These are phyloP conservation scores for Peniophora sp. DNA, from an alignment of 1,284 basidiomycete species.

Conservation along the genomic window DNA sequence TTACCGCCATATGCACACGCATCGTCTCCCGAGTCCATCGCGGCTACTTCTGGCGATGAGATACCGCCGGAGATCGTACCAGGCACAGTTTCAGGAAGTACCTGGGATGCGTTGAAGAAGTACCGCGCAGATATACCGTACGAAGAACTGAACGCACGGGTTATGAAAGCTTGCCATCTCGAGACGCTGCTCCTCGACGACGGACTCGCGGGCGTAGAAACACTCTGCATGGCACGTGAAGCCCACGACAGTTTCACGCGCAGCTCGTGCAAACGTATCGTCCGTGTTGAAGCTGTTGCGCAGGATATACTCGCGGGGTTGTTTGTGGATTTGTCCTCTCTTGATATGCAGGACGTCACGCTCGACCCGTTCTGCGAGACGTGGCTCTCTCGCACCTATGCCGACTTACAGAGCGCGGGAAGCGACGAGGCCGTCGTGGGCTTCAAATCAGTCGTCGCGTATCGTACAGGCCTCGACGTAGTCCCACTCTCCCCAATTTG, in stretches of 20 bases:
- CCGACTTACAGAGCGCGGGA: constrained; percentile 26
- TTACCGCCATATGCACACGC: constrained; percentile 14
- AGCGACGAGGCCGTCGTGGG: constrained; percentile 44
- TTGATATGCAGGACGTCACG: neutral
- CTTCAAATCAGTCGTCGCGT: constrained; percentile 72
- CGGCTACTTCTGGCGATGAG: neutral
- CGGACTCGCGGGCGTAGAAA: constrained; percentile 42
- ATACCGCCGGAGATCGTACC: neutral
- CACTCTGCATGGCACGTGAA: constrained; percentile 39
- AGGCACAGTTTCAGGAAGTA: constrained; percentile 20
- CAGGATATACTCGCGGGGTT: constrained; percentile 22
- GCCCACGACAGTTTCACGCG: constrained; percentile 58
- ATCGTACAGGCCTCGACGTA: constrained; percentile 63
- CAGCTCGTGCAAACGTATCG: constrained; percentile 48
- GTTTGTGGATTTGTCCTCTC: constrained; percentile 13
- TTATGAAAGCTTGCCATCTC: constrained; percentile 45
- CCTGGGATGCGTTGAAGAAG: constrained; percentile 52
- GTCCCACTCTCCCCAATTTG: constrained; percentile 8
- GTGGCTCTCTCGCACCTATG: constrained; percentile 27
- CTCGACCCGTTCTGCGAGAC: constrained; percentile 16
- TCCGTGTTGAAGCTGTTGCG: constrained; percentile 58
- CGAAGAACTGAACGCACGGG: constrained; percentile 43
- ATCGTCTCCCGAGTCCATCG: neutral
- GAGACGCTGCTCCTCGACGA: constrained; percentile 67
- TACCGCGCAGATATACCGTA: constrained; percentile 38